Evolutionary conservation across 2,329 filamentous ascomycete genomes (phyloP).

Genomic region (Trichoderma semiorbis): DNA sequence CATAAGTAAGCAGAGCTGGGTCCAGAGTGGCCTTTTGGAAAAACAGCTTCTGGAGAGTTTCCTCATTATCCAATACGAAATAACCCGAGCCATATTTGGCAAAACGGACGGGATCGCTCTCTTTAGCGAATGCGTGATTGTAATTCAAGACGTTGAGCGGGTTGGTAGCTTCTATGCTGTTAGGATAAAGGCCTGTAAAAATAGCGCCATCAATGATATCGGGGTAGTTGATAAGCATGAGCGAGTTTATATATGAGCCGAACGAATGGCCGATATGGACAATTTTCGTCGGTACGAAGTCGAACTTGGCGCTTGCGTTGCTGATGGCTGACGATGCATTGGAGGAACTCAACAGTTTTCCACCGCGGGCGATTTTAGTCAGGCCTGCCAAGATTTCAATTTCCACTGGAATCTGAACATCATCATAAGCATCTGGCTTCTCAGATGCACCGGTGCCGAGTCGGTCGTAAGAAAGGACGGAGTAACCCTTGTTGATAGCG

Average conservation of each 20-base stretch:
- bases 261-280: no score
- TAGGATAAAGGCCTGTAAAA: background rate
- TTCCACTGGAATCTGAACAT: constrained; percentile 57
- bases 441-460: constrained; percentile 58
- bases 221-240: background rate
- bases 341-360: background rate
- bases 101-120: background rate
- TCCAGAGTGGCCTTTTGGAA: background rate
- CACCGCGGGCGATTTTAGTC: background rate
- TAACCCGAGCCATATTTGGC: background rate
- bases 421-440: constrained; percentile 55
- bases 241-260: no score
- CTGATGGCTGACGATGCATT: no score
- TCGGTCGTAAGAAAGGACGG: constrained; percentile 59
- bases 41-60: background rate
- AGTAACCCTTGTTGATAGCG: constrained; percentile 56
- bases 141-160: constrained; percentile 1
- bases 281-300: no score
- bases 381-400: background rate
- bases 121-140: background rate
- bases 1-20: background rate
- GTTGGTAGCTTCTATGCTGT: background rate
- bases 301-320: no score
- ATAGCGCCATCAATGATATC: background rate
- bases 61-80: background rate